A percentile compares a stretch with the other conserved stretches of the same genome.
phyloP scores from a whole-genome alignment of 257 asterid genomes.

The Capsicum chinense region DNA sequence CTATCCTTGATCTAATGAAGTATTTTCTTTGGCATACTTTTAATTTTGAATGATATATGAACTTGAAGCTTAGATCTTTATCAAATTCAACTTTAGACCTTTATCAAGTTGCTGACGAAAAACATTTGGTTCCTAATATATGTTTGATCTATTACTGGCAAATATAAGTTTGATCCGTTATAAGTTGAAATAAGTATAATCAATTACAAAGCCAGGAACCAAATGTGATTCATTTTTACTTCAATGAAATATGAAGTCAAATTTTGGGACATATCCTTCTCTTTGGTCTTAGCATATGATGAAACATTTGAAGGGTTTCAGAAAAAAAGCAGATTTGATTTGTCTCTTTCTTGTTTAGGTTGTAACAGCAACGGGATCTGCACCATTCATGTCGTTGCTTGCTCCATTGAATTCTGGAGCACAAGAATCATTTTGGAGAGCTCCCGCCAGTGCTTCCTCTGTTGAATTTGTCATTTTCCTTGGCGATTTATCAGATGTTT shows the following conservation, averaged over 20 bases:
- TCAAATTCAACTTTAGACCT: constrained; percentile 16
- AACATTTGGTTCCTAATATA: constrained; percentile 20
- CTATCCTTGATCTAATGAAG: constrained; percentile 12
- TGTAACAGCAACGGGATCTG: constrained; percentile 87
- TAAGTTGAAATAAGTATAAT: neutral
- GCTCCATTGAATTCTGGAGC: constrained; percentile 74
- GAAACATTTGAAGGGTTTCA: constrained; percentile 1
- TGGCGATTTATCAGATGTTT: constrained; percentile 77
- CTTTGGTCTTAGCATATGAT: constrained; percentile 1
- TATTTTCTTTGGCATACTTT: neutral
- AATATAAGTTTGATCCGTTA: neutral
- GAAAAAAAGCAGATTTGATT: neutral
- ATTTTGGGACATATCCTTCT: neutral
- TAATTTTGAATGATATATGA: neutral
- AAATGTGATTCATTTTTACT: neutral
- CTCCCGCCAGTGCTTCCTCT: constrained; percentile 74
- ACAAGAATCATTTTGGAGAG: constrained; percentile 84
- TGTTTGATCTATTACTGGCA: constrained; percentile 14
- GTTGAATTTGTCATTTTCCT: constrained; percentile 87
- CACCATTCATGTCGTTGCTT: constrained; percentile 78
- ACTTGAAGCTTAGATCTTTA: neutral
- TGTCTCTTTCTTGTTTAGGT: constrained; percentile 54
- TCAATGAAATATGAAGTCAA: neutral
- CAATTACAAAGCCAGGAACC: neutral
- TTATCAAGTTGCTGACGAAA: neutral